phyloP scores from a whole-genome alignment of 139 green algal species.

The Chlamydomonas sp. region DNA sequence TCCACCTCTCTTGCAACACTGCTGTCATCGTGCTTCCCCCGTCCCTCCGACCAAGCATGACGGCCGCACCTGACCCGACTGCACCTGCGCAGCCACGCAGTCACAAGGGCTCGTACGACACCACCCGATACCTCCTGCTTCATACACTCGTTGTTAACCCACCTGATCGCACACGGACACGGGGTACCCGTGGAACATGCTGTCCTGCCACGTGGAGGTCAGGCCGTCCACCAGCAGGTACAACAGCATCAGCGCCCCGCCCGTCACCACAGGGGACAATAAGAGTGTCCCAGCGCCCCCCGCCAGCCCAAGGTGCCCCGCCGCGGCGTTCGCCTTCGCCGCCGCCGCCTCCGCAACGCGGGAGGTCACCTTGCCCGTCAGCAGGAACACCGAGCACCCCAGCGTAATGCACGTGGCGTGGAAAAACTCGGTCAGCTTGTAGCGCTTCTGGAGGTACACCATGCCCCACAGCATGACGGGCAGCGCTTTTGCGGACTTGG shows the following conservation, averaged over 20 bases:
- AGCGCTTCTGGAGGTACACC: constrained; percentile 83
- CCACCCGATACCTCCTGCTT: too few species aligned
- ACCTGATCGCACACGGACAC: constrained; percentile 93
- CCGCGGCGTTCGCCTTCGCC: not conserved
- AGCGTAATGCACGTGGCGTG: constrained; percentile 76
- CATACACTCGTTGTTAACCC: too few species aligned
- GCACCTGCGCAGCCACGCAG: too few species aligned
- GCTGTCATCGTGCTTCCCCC: too few species aligned
- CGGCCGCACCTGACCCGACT: too few species aligned
- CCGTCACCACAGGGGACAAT: constrained; percentile 41
- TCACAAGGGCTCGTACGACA: too few species aligned
- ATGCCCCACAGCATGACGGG: constrained; percentile 95
- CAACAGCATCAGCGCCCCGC: constrained; percentile 83
- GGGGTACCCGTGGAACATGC: constrained; percentile 70
- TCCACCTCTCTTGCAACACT: too few species aligned
- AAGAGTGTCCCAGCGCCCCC: too few species aligned
- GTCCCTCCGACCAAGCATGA: too few species aligned
- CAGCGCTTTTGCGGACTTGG: constrained; percentile 93
- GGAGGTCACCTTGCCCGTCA: constrained; percentile 48
- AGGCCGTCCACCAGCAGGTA: constrained; percentile 97
- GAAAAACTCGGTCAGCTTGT: constrained; percentile 81
- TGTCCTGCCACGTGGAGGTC: constrained; percentile 94
- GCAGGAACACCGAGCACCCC: constrained; percentile 86
- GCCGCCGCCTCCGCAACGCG: not conserved
- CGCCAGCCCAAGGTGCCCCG: not conserved